phyloP scores from a whole-genome alignment of 2,329 filamentous ascomycete species.

The Alternaria angustiovoidea region DNA sequence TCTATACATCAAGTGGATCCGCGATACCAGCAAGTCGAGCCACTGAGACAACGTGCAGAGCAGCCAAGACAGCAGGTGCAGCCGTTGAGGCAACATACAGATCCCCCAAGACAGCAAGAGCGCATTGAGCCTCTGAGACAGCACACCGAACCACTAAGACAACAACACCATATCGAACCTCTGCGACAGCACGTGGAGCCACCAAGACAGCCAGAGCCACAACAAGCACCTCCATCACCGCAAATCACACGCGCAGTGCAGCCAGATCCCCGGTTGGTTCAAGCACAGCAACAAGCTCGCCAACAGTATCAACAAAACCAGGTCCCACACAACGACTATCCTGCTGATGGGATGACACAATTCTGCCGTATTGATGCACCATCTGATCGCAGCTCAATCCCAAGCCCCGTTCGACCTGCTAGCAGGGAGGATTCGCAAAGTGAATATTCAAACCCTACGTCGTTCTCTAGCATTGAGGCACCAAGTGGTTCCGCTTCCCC shows the following conservation, averaged over 20 bases:
- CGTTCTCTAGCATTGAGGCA: slow-evolving; percentile 85
- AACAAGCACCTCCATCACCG: slow-evolving; percentile 13
- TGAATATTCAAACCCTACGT: slow-evolving; percentile 88
- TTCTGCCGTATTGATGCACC: slow-evolving; percentile 81
- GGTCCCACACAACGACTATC: slow-evolving; percentile 92
- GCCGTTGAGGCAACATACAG: slow-evolving; percentile 9
- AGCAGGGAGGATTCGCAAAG: slow-evolving; percentile 91
- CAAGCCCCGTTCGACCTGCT: slow-evolving; percentile 75
- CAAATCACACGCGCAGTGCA: slow-evolving; percentile 33
- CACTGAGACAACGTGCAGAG: slow-evolving; percentile 6
- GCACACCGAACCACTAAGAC: slow-evolving; percentile 1
- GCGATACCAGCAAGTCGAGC: slow-evolving; percentile 9
- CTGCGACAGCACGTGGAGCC: slow-evolving; percentile 11
- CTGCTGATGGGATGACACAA: slow-evolving; percentile 96
- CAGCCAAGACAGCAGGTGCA: slow-evolving; percentile 7
- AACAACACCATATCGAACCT: slow-evolving; percentile 11
- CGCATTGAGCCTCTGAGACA: slow-evolving; percentile 1
- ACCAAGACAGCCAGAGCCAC: slow-evolving; percentile 11
- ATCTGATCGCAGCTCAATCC: slow-evolving; percentile 73
- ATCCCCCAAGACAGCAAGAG: slow-evolving; percentile 11
- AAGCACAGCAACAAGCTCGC: slow-evolving; percentile 48
- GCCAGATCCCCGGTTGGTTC: slow-evolving; percentile 47
- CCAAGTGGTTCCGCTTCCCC: slow-evolving; percentile 78
- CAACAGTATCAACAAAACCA: slow-evolving; percentile 60
- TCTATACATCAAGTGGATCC: slow-evolving; percentile 1